Percentiles rank a stretch among this genome's conserved stretches.
Conservation (phyloP, 176 grass and related monocot species). For the Aegilops speltoides region DNA sequence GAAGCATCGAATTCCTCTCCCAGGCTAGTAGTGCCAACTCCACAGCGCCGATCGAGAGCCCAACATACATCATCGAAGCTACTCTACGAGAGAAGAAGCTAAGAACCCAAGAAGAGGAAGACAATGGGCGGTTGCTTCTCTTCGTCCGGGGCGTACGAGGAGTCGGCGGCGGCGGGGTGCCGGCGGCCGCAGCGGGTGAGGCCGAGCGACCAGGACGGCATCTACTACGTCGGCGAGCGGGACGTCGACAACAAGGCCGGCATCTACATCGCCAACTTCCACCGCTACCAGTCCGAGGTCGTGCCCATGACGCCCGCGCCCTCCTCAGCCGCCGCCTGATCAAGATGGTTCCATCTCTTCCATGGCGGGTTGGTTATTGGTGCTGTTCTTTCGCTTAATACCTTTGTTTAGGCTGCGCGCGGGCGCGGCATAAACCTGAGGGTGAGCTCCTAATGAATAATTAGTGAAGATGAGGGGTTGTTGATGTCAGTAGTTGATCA, state of each 20-base stretch:
- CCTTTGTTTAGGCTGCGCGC: neutral
- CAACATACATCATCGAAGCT: neutral
- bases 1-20: neutral
- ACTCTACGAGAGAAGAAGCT: neutral
- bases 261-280: slow-evolving; percentile 43
- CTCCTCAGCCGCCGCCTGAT: neutral
- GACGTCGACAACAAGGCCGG: slow-evolving; percentile 36
- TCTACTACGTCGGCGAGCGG: slow-evolving; percentile 33
- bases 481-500: neutral
- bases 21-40: neutral
- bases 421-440: neutral
- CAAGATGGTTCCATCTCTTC: too few species aligned
- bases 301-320: slow-evolving; percentile 2
- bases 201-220: slow-evolving; percentile 52
- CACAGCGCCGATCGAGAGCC: neutral
- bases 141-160: neutral
- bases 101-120: neutral
- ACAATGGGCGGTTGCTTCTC: slow-evolving; percentile 51
- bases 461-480: neutral
- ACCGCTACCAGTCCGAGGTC: slow-evolving; percentile 33
- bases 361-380: neutral
- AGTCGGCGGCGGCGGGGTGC: neutral
- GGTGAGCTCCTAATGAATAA: neutral
- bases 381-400: neutral
- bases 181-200: slow-evolving; percentile 5